Evolutionary conservation across 1,284 basidiomycete species (phyloP).

Genomic region (Trichosporon sp.): DNA sequence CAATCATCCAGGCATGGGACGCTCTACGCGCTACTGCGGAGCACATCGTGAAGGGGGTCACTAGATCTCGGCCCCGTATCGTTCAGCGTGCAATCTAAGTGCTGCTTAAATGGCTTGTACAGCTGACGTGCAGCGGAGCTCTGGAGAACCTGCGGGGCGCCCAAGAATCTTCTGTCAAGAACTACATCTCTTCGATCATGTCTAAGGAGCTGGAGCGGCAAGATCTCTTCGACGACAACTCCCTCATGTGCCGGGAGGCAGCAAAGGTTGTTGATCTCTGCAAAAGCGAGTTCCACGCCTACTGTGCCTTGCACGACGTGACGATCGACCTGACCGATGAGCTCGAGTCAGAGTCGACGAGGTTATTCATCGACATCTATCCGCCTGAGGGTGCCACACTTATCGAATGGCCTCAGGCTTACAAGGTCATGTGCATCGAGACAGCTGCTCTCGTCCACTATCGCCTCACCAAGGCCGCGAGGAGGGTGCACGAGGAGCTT

Average conservation of each 20-base stretch:
- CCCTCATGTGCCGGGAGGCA: neutral
- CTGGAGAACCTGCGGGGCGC: neutral
- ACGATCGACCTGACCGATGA: neutral
- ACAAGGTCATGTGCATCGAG: neutral
- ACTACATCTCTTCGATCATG: neutral
- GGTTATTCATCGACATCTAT: neutral
- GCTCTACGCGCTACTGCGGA: neutral
- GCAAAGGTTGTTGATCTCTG: neutral
- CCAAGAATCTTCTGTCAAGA: neutral
- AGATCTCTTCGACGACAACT: neutral
- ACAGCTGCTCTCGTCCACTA: neutral
- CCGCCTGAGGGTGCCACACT: neutral
- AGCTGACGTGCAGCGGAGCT: neutral
- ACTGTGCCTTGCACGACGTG: neutral
- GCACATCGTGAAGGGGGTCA: neutral
- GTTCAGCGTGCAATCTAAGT: neutral
- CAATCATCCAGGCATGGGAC: neutral
- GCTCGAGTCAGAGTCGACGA: neutral
- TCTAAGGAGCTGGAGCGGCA: neutral
- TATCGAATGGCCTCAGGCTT: neutral
- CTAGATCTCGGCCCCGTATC: neutral
- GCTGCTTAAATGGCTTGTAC: neutral
- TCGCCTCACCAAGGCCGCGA: neutral
- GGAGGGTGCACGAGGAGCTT: slow-evolving; percentile 1
- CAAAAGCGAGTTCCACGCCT: neutral